These are phyloP conservation scores for Aspergillus calidoustus DNA, from an alignment of 2,329 filamentous ascomycete species.

Conservation along the genomic window DNA sequence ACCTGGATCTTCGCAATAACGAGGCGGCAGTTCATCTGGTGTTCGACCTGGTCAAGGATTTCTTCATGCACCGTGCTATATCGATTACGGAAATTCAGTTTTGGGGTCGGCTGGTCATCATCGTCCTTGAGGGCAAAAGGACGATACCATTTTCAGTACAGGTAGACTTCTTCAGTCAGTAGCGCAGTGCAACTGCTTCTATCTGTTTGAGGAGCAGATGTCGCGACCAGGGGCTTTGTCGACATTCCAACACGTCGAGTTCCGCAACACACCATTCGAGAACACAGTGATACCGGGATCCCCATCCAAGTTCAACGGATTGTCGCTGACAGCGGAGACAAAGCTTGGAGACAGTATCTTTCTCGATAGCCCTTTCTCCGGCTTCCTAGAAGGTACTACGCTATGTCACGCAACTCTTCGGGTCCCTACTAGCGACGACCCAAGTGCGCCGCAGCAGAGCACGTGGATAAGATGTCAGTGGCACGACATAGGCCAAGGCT, in stretches of 20 bases:
- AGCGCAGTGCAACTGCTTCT: conserved; percentile 19
- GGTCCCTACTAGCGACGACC: not conserved
- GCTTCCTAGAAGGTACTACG: not conserved
- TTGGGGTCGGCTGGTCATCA: conserved; percentile 19
- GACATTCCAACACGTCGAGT: not conserved
- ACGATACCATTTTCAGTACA: not conserved
- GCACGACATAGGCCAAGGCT: conserved; percentile 21
- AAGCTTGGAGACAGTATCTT: conserved; percentile 6
- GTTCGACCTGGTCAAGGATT: conserved; percentile 17
- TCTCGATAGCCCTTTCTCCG: conserved; percentile 10
- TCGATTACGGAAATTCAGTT: conserved; percentile 23
- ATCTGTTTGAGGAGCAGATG: conserved; percentile 20
- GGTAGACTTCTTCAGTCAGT: conserved; percentile 14
- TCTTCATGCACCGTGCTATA: conserved; percentile 16
- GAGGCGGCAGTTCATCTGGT: conserved; percentile 7
- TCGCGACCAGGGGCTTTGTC: not conserved
- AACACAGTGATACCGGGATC: not conserved
- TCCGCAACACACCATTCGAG: not conserved
- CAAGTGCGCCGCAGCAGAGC: not conserved
- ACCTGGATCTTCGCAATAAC: conserved; percentile 15
- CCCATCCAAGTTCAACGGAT: not conserved
- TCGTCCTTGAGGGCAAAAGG: conserved; percentile 20
- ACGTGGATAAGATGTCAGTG: conserved; percentile 17
- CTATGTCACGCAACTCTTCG: conserved; percentile 3
- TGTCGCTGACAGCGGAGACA: not conserved